Conservation (phyloP, 805 yeast species). For the Yamadazyma paraphyllophila region DNA sequence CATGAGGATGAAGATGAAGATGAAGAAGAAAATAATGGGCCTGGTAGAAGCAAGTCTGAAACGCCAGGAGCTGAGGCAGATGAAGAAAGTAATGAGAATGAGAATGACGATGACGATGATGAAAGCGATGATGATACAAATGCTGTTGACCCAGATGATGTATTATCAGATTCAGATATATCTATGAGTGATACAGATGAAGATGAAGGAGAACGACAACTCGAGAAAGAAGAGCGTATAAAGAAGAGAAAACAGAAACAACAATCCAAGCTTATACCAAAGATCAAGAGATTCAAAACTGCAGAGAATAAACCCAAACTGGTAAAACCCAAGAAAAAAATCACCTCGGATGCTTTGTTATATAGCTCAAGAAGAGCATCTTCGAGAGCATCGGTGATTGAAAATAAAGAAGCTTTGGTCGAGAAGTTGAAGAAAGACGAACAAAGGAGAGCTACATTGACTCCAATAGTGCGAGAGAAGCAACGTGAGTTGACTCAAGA, state of each 20-base stretch:
- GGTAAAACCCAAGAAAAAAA: constrained; percentile 28
- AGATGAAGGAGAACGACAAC: constrained; percentile 67
- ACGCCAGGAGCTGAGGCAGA: constrained; percentile 12
- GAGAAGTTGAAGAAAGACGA: constrained; percentile 70
- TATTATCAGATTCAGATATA: constrained; percentile 55
- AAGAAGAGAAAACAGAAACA: constrained; percentile 28
- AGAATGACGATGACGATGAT: constrained; percentile 12
- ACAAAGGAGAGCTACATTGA: constrained; percentile 48
- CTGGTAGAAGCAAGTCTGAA: constrained; percentile 21
- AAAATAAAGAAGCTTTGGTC: constrained; percentile 73
- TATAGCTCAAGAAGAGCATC: constrained; percentile 64
- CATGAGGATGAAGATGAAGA: constrained; percentile 16
- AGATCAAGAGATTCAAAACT: constrained; percentile 31
- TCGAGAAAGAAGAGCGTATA: constrained; percentile 44
- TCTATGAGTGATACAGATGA: constrained; percentile 54
- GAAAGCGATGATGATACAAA: constrained; percentile 10
- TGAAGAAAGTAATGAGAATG: constrained; percentile 19
- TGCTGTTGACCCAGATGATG: constrained; percentile 43
- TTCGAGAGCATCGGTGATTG: constrained; percentile 72
- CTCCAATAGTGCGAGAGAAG: constrained; percentile 41
- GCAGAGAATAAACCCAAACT: constrained; percentile 21
- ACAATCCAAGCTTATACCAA: constrained; percentile 24
- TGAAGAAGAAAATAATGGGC: constrained; percentile 16
- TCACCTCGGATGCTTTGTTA: constrained; percentile 51
- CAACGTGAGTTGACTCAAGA: constrained; percentile 63